Percentiles rank a stretch among this genome's conserved stretches.
Conservation (phyloP, 345 rosid genomes). For the Brassica nigra region DNA sequence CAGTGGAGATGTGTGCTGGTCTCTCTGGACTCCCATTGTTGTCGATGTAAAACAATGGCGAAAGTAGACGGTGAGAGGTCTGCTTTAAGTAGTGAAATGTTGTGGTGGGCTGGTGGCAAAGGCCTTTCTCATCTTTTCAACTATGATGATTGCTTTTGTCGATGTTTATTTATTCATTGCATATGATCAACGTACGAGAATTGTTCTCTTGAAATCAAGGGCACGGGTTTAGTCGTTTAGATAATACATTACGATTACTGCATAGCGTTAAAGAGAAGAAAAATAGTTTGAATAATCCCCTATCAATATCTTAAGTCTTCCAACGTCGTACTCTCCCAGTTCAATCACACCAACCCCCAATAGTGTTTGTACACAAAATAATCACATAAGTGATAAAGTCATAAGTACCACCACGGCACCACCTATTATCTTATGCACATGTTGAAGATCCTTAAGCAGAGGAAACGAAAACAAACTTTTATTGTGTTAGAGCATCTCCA, state of each 20-base stretch:
- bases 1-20: constrained; percentile 1
- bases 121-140: neutral
- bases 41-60: neutral
- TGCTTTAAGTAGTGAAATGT: neutral
- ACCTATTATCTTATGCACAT: neutral
- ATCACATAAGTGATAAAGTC: neutral
- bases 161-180: neutral
- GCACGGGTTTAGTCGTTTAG: neutral
- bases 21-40: constrained; percentile 44
- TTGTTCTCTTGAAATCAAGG: neutral
- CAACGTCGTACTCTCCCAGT: too few species aligned
- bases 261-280: too few species aligned
- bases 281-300: neutral
- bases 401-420: neutral
- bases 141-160: neutral
- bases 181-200: neutral
- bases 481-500: neutral
- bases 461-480: neutral
- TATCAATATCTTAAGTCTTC: too few species aligned
- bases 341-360: neutral
- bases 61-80: neutral
- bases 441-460: neutral
- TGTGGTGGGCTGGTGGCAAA: neutral
- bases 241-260: too few species aligned
- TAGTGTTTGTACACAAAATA: neutral